Conservation (phyloP, 371 early-diverging fungal species). For the Rhizopus arrhizus region DNA sequence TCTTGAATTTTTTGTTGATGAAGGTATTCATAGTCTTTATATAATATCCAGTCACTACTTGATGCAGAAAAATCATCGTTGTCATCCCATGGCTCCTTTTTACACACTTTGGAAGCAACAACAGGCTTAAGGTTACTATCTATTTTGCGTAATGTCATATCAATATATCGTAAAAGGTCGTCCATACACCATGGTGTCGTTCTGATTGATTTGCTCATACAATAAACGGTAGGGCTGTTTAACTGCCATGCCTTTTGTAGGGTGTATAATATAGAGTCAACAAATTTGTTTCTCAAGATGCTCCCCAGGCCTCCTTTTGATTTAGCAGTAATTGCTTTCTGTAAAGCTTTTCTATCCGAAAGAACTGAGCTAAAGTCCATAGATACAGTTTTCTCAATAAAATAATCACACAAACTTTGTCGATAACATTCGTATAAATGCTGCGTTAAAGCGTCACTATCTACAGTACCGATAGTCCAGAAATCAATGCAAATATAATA, state of each 20-base stretch:
- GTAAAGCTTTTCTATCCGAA: conserved; percentile 21
- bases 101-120: conserved; percentile 37
- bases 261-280: conserved; percentile 56
- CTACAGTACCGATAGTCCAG: conserved; percentile 71
- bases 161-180: conserved; percentile 41
- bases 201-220: conserved; percentile 38
- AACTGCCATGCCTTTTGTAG: conserved; percentile 55
- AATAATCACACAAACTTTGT: conserved; percentile 72
- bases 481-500: conserved; percentile 65
- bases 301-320: conserved; percentile 31
- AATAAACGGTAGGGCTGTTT: conserved; percentile 63
- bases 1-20: conserved; percentile 34
- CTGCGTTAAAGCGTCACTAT: conserved; percentile 57
- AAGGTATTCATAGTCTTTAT: conserved; percentile 30
- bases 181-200: conserved; percentile 53
- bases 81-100: conserved; percentile 19
- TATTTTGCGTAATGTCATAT: conserved; percentile 39
- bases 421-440: conserved; percentile 60
- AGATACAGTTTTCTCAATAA: conserved; percentile 65
- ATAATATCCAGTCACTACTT: conserved; percentile 37
- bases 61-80: not conserved
- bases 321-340: conserved; percentile 18
- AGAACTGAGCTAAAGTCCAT: conserved; percentile 41
- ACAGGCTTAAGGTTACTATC: conserved; percentile 39
- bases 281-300: conserved; percentile 53